These are phyloP conservation scores for Sporothrix phasma DNA, from an alignment of 2,329 filamentous ascomycete species.

Conservation along the genomic window DNA sequence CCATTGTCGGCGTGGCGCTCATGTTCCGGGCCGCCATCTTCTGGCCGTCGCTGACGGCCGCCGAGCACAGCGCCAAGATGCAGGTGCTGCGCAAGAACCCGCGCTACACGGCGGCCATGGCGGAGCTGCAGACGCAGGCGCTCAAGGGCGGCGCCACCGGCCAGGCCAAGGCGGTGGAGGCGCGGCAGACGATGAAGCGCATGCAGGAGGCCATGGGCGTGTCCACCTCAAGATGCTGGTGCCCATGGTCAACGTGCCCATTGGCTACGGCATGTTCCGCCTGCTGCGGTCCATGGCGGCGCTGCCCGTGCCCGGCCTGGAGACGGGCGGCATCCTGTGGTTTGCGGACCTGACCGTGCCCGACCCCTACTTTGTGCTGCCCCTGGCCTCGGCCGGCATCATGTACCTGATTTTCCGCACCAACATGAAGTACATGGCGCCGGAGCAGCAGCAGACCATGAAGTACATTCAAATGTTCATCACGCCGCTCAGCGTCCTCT, in stretches of 20 bases:
- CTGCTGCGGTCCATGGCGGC: conserved; percentile 62
- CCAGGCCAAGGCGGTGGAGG: conserved; percentile 34
- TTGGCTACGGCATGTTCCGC: conserved; percentile 74
- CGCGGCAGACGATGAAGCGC: conserved; percentile 35
- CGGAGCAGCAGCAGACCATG: conserved; percentile 27
- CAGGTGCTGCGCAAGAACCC: conserved; percentile 33
- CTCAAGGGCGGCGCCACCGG: conserved; percentile 33
- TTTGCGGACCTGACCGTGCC: conserved; percentile 62
- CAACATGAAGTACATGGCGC: conserved; percentile 26
- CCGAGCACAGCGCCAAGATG: conserved; percentile 53
- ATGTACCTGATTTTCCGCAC: conserved; percentile 35
- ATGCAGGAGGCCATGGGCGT: conserved; percentile 48
- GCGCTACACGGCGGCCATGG: conserved; percentile 41
- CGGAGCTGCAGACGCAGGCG: conserved; percentile 30
- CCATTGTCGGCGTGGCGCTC: conserved; percentile 57
- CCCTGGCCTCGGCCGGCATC: conserved; percentile 46
- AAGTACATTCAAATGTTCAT: conserved; percentile 28
- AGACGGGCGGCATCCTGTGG: conserved; percentile 65
- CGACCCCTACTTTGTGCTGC: conserved; percentile 73
- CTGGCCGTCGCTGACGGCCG: conserved; percentile 51
- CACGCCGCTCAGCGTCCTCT: conserved; percentile 24
- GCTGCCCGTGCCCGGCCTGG: conserved; percentile 72
- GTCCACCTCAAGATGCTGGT: conserved; percentile 39
- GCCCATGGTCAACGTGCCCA: conserved; percentile 50
- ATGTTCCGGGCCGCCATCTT: conserved; percentile 55